These are phyloP conservation scores for Thuja plicata DNA, from an alignment of 83 land plant genomes.

Conservation along the genomic window DNA sequence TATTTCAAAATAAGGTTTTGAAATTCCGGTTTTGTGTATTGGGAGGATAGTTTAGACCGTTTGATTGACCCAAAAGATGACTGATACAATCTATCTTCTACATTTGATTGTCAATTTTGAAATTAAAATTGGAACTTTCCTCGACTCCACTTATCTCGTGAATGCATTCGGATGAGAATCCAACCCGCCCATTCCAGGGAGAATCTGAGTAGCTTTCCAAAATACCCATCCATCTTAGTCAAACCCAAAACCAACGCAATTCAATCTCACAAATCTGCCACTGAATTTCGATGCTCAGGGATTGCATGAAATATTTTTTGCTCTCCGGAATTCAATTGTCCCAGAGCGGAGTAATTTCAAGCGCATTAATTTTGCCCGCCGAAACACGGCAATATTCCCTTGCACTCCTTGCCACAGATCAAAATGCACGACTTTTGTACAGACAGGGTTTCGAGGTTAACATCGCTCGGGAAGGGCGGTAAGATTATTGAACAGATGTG, in stretches of 20 bases:
- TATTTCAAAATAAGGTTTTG: too few relatives aligned
- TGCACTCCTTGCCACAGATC: background rate
- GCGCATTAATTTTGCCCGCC: background rate
- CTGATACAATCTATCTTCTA: too few relatives aligned
- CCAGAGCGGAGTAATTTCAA: background rate
- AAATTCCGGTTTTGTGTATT: too few relatives aligned
- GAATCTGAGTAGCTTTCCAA: background rate
- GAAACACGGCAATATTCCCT: background rate
- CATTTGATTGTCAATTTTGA: too few relatives aligned
- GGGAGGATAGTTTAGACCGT: too few relatives aligned
- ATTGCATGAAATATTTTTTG: background rate
- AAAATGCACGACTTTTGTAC: background rate
- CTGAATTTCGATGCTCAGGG: background rate
- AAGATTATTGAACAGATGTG: conserved; percentile 67
- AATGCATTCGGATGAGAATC: too few relatives aligned
- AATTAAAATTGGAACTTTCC: too few relatives aligned
- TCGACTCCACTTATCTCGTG: too few relatives aligned
- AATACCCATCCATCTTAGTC: background rate
- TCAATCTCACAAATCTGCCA: background rate
- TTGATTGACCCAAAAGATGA: too few relatives aligned
- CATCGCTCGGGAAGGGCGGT: conserved; percentile 47
- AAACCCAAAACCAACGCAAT: background rate
- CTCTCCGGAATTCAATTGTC: background rate
- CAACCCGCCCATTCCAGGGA: background rate
- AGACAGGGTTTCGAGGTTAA: too few relatives aligned